Evolutionary conservation across 2,329 filamentous ascomycete species (phyloP).

Genomic region (Hypoxylon rubiginosum): DNA sequence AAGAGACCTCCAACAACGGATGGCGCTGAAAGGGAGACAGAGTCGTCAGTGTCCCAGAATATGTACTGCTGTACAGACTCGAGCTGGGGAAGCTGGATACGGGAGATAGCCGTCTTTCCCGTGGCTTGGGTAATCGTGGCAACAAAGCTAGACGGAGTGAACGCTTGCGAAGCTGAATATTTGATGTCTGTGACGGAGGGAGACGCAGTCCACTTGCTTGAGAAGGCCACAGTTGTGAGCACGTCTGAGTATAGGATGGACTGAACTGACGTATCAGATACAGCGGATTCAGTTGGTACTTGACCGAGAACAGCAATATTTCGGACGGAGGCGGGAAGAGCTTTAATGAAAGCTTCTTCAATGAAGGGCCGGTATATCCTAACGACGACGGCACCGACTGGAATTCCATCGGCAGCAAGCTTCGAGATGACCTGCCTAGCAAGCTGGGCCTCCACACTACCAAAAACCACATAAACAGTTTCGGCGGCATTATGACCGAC

Average conservation of each 20-base stretch:
- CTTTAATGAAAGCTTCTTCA: constrained; percentile 91
- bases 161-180: constrained; percentile 77
- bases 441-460: constrained; percentile 89
- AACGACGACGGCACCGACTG: constrained; percentile 90
- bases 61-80: constrained; percentile 83
- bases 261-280: constrained; percentile 80
- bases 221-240: constrained; percentile 85
- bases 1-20: constrained; percentile 68
- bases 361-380: constrained; percentile 95
- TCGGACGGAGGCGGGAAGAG: constrained; percentile 80
- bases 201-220: constrained; percentile 71
- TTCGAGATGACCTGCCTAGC: constrained; percentile 83
- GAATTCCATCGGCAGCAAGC: constrained; percentile 78
- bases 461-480: constrained; percentile 90
- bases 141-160: constrained; percentile 69
- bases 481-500: constrained; percentile 84
- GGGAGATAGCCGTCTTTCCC: constrained; percentile 66
- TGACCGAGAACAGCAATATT: constrained; percentile 90
- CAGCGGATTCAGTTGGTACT: constrained; percentile 79
- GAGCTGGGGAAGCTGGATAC: constrained; percentile 56
- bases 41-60: constrained; percentile 92
- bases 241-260: constrained; percentile 96
- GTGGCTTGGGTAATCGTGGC: constrained; percentile 64
- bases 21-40: constrained; percentile 74
- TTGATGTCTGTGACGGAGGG: constrained; percentile 86